Conservation (phyloP, 78 protist species). For the Anaeramoeba ignava region DNA sequence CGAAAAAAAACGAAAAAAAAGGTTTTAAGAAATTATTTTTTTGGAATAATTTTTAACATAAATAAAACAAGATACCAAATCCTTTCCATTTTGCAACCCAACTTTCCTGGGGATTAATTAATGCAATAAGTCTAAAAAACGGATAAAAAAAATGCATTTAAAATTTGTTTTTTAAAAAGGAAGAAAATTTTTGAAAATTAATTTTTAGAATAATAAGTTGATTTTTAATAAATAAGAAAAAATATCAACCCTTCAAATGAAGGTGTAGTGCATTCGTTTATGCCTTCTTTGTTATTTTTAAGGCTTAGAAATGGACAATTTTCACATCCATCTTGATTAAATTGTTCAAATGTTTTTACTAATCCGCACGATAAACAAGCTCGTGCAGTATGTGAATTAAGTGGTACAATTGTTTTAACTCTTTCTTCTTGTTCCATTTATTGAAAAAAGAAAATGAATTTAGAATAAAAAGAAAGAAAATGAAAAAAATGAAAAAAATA, state of each 20-base stretch:
- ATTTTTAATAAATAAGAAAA: neutral
- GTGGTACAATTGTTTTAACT: neutral
- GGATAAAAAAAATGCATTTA: neutral
- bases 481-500: too few species aligned
- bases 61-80: neutral
- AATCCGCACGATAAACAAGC: neutral
- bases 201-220: neutral
- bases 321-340: neutral
- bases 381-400: neutral
- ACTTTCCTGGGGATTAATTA: neutral
- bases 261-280: neutral
- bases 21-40: neutral
- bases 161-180: neutral
- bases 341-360: neutral
- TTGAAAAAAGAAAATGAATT: too few species aligned
- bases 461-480: too few species aligned
- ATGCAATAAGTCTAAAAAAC: neutral
- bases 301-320: neutral
- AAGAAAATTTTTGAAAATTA: too few species aligned
- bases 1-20: neutral
- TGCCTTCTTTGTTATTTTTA: neutral
- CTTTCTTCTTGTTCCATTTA: too few species aligned
- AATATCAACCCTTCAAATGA: neutral
- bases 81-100: conserved; percentile 3
- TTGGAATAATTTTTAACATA: neutral